Evolutionary conservation across 148 eudicot genomes (phyloP).

Genomic region (Bassia scoparia): DNA sequence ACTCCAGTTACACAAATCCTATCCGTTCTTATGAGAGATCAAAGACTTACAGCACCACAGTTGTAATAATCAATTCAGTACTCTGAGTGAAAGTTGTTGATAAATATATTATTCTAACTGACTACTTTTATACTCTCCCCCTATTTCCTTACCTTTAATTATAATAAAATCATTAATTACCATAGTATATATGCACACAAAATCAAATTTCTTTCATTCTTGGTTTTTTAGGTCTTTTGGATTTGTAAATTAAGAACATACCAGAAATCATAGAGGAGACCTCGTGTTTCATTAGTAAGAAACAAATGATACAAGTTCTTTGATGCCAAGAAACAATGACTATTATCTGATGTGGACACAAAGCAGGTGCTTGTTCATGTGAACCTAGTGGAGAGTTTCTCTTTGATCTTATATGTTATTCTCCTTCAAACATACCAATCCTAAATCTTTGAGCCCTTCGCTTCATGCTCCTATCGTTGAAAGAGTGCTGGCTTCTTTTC

Average conservation of each 20-base stretch:
- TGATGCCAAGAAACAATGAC: conserved; percentile 46
- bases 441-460: conserved; percentile 49
- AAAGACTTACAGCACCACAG: conserved; percentile 29
- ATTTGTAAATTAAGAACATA: conserved; percentile 65
- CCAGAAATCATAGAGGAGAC: conserved; percentile 60
- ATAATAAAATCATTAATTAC: too few species aligned
- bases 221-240: conserved; percentile 60
- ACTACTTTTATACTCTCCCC: too few species aligned
- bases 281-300: conserved; percentile 59
- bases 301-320: conserved; percentile 74
- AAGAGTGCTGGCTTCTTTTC: conserved; percentile 46
- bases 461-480: conserved; percentile 61
- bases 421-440: conserved; percentile 38
- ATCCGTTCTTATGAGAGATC: conserved; percentile 27
- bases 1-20: conserved; percentile 55
- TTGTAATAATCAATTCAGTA: conserved; percentile 29
- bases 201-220: too few species aligned
- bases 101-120: conserved; percentile 27
- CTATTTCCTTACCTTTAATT: too few species aligned
- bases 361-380: conserved; percentile 83
- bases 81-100: conserved; percentile 52
- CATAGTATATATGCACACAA: too few species aligned
- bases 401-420: conserved; percentile 50
- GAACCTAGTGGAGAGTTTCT: conserved; percentile 66
- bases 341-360: conserved; percentile 58